phyloP scores from a whole-genome alignment of 2,329 filamentous ascomycete genomes.

The Aureobasidium sp. region DNA sequence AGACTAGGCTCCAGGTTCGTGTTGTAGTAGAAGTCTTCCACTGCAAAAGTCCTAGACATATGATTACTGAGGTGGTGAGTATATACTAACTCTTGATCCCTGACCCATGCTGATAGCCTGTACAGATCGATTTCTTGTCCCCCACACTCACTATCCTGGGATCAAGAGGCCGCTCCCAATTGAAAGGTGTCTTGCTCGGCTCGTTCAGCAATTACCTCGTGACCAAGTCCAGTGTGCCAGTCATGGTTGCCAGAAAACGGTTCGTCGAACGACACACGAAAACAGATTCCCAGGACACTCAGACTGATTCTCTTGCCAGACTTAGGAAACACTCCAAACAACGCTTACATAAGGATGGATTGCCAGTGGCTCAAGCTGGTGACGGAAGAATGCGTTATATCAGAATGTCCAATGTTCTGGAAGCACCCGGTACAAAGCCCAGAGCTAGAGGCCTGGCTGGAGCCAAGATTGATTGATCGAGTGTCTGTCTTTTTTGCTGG shows the following conservation, averaged over 20 bases:
- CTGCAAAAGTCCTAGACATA: constrained; percentile 93
- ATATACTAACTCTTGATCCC: not conserved
- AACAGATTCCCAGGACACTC: not conserved
- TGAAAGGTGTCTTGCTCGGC: constrained; percentile 90
- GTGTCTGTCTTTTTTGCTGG: not conserved
- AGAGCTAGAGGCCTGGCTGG: constrained; percentile 14
- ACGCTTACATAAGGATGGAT: constrained; percentile 15
- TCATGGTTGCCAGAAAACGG: constrained; percentile 87
- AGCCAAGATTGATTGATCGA: constrained; percentile 15
- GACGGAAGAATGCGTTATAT: constrained; percentile 15
- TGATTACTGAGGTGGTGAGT: constrained; percentile 81
- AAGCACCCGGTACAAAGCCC: constrained; percentile 13
- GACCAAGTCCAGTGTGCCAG: constrained; percentile 90
- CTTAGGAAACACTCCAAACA: constrained; percentile 15
- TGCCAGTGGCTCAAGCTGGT: constrained; percentile 14
- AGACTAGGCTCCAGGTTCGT: constrained; percentile 84
- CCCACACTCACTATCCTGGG: constrained; percentile 91
- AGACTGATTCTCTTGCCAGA: constrained; percentile 10
- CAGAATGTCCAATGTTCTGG: constrained; percentile 16
- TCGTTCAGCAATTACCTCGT: constrained; percentile 98
- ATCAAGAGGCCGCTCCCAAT: constrained; percentile 77
- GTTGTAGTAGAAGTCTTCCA: constrained; percentile 95
- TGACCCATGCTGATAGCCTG: not conserved
- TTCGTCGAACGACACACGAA: constrained; percentile 3
- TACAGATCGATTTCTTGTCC: constrained; percentile 73